Evolutionary conservation across 495 filamentous ascomycete genomes (phyloP), one percentile per base, ranked within the genome.

Genomic region (Bryoglossum gracile): DNA sequence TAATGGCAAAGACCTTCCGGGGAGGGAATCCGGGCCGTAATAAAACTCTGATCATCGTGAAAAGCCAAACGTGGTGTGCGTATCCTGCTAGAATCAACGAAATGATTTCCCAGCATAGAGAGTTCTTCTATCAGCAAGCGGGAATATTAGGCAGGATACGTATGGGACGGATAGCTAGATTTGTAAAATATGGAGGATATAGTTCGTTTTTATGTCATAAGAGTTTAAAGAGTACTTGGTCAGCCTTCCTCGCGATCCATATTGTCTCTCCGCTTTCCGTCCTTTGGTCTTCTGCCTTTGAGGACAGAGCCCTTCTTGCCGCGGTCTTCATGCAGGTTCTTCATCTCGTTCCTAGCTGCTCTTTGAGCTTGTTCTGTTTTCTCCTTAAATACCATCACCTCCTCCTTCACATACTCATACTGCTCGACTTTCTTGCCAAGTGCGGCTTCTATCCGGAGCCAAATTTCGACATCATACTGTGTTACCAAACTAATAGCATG

Each of bases 401-500:
- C 89, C 14, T 95, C 89, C 68, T 87, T 87, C 34, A 75, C 73
- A 1, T 63, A 66, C 43, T 81, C 65, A 54, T 83, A 83, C 58
- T 89, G 83, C 1, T 70, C 59, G 47, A 94, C 65, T 63, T 90
- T 80, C 66, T 77, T 84, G 14, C 84, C 84, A 17, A 98, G 68
- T 0, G 89, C 87, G 1, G 73, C 71, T 65, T 98, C 92, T 32
- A 95, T 94, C 8, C 94, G 66, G 57, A 85, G 67, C 68, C 77
- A 96, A 3, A 95, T 70, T 61, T 97, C 92, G 22, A 94, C 60
- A 57, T 97, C 92, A 51, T 96, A 97, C 61, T 98, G 92, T 3
- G 85, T 94, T 2, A 91, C 82, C 8, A 97, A 65, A 21, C 73
- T 82, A 33, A 95, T 75, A 1, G 89, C 88, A 25, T 84, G 72